Evolutionary conservation across 345 rosid species (phyloP), one percentile per base, ranked within the genome.

Genomic region (Moricandia moricandioides): DNA sequence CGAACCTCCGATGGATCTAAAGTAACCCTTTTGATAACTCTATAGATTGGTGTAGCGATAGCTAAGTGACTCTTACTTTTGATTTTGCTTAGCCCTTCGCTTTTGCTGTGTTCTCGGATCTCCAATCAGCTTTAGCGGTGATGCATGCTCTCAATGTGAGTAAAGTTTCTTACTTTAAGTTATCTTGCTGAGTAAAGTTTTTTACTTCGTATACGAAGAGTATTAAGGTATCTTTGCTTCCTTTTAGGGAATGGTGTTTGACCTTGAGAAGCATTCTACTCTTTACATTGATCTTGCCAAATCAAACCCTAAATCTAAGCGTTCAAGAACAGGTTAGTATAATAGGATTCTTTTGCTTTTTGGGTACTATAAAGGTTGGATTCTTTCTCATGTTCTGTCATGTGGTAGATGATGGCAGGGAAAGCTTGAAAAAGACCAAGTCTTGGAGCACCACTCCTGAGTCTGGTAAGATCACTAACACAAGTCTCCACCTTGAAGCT

Each of bases 281-380:
- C 83, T 93, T 17, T 73, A 86, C 79, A 83, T 91, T 73, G 95
- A 93, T 83, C 88, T 89, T 79, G 97, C 96, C 57, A 93, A 91
- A 85, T 85, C 90, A 29, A 93, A 93, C 83, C 89, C 98, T 51
- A 84, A 92, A 78, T 83, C 92, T 9, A 93, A 93, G 86, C 97
- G 96, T 62, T 55, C 88, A 30, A 87, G 96, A 82, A 49, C 91
- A 82, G 96, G 96, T 57, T 69, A 3, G 52, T 76, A 1, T 45
- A 34, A 60, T 68, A 67, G 58, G 58, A 9, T 43, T 79, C 0
- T 71, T 65, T 35, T 59, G 18, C 67, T 33, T 1, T 7, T 31
- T 27, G 33, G 67, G 52, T 77, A n/a, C 12, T 45, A 49, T 21
- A 24, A 14, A 43, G 33, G 31, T 58, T 47, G 5, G 24, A 2